phyloP scores from a whole-genome alignment of 1,284 basidiomycete species.

The Marasmius tenuissimus region DNA sequence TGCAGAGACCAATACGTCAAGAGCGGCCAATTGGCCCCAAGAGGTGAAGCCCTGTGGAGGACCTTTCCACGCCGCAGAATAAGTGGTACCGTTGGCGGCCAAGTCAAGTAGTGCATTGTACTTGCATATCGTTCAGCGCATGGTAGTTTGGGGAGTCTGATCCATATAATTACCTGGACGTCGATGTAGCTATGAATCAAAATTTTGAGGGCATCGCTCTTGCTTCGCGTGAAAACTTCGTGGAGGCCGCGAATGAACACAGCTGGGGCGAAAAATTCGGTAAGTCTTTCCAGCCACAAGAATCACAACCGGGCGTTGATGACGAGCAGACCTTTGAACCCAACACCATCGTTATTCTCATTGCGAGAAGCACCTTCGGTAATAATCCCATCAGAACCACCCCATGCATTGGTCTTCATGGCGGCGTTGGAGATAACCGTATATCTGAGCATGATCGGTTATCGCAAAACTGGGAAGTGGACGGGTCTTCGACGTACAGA shows the following conservation, averaged over 20 bases:
- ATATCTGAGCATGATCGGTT: slow-evolving; percentile 28
- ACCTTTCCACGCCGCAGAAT: slow-evolving; percentile 45
- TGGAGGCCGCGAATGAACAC: slow-evolving; percentile 46
- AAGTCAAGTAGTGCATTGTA: slow-evolving; percentile 49
- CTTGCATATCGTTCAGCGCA: slow-evolving; percentile 22
- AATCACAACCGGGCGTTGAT: not conserved
- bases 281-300: not conserved
- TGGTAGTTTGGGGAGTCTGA: not conserved
- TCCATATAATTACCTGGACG: slow-evolving; percentile 40
- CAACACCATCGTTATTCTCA: slow-evolving; percentile 43
- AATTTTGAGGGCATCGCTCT: slow-evolving; percentile 33
- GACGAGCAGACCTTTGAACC: slow-evolving; percentile 43
- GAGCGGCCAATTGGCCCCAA: slow-evolving; percentile 49
- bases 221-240: slow-evolving; percentile 40
- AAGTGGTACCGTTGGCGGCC: slow-evolving; percentile 40
- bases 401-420: slow-evolving; percentile 43
- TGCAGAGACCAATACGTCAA: slow-evolving; percentile 43
- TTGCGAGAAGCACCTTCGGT: slow-evolving; percentile 43
- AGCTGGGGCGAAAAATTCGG: slow-evolving; percentile 24
- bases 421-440: slow-evolving; percentile 35
- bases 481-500: slow-evolving; percentile 27
- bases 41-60: slow-evolving; percentile 42
- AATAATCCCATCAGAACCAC: slow-evolving; percentile 46
- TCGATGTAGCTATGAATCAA: slow-evolving; percentile 46
- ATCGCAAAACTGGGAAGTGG: not conserved